Conservation (phyloP, 2,329 filamentous ascomycete genomes). For the Botrytis byssoidea region DNA sequence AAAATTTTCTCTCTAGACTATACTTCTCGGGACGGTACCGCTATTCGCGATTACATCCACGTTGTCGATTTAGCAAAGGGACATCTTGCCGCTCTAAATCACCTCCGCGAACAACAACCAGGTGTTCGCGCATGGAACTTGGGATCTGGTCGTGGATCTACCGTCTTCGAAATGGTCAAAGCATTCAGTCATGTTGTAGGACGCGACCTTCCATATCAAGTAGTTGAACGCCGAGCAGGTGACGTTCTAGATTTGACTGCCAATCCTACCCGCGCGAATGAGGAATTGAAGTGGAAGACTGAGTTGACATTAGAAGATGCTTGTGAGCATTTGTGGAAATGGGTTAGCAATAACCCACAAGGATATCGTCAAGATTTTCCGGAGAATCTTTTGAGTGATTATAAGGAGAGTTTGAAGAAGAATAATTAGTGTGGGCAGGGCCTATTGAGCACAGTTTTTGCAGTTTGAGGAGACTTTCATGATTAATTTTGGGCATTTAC, state of each 20-base stretch:
- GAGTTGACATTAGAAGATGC: constrained; percentile 87
- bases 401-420: constrained; percentile 45
- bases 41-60: constrained; percentile 98
- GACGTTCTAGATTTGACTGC: constrained; percentile 95
- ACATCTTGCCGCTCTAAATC: constrained; percentile 85
- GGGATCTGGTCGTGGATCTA: constrained; percentile 90
- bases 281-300: constrained; percentile 90
- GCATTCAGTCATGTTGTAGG: constrained; percentile 88
- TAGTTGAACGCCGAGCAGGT: constrained; percentile 76
- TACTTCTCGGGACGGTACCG: constrained; percentile 82
- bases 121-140: constrained; percentile 96
- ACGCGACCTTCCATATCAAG: constrained; percentile 80
- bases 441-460: background rate
- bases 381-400: constrained; percentile 67
- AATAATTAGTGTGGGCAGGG: background rate
- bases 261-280: constrained; percentile 81
- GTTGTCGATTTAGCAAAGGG: constrained; percentile 85
- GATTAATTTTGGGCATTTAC: constrained; percentile 14
- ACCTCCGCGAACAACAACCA: constrained; percentile 78
- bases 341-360: constrained; percentile 95
- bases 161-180: constrained; percentile 96
- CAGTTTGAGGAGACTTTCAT: background rate
- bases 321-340: constrained; percentile 91
- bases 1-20: constrained; percentile 66
- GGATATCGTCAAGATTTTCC: constrained; percentile 94